Evolutionary conservation across 1,284 basidiomycete genomes (phyloP), one percentile per base, ranked within the genome.

Genomic region (Peniophora sp.): DNA sequence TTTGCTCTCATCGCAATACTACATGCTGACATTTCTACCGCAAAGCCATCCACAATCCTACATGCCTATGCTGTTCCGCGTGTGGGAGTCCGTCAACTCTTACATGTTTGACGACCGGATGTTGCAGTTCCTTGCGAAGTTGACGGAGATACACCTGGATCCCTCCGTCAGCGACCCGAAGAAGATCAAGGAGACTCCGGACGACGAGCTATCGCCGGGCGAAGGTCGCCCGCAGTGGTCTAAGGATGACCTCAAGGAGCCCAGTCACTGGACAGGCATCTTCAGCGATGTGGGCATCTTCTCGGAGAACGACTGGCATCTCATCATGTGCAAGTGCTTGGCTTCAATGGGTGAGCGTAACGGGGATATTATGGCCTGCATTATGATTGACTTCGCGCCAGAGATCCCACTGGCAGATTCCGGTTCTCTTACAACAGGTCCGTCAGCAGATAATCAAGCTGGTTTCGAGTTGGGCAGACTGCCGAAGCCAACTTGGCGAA

Each of bases 241-340:
- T 34, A 65, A 70, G 45, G 69, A 73, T 44, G 72, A 77, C 55
- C 54, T 73, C 25, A 64, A 70, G 43, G 61, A 68, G 39, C 65
- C 66, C 32, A 64, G 65, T 50, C 61, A 57, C 12, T 92, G 89
- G 88, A 65, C 66, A 20, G 89, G 89, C 10, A 68, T 92, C 22
- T 83, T 79, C 65, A 87, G 85, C 63, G 89, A 91, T 60, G 81
- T 92, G 41, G 89, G 89, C 23, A 87, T 97, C 53, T 95, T 95
- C 64, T 85, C 85, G 43, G 86, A 93, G 55, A 77, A 86, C 58
- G 87, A 97, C 63, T 97, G 90, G 79, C 79, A 84, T 59, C 78
- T 87, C 54, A 74, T 97, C 61, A 96, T 97, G 91, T 88, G 87
- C 60, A 95, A 95, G 70, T 92, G 89, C 64, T 72, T 97, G 48